Evolutionary conservation across 257 asterid species (phyloP).

Genomic region (Agastache rugosa): DNA sequence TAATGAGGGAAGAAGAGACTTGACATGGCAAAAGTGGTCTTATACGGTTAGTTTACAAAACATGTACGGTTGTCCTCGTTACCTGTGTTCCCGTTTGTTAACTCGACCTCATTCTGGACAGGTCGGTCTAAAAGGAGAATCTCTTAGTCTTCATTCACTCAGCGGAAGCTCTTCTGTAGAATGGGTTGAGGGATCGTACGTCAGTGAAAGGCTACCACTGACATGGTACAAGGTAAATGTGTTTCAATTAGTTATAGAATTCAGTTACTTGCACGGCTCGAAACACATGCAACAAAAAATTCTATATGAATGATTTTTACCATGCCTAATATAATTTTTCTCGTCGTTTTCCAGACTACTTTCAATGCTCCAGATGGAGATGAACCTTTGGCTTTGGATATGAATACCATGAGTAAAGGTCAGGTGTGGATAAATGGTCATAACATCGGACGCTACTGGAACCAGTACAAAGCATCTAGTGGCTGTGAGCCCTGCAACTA

Average conservation of each 20-base stretch:
- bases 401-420: constrained; percentile 94
- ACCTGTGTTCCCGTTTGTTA: constrained; percentile 4
- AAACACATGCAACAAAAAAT: neutral
- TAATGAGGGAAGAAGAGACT: constrained; percentile 84
- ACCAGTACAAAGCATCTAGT: constrained; percentile 80
- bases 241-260: neutral
- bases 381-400: constrained; percentile 91
- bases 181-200: constrained; percentile 75
- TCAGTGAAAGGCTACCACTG: constrained; percentile 77
- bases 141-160: constrained; percentile 86
- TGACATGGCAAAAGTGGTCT: constrained; percentile 99
- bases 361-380: constrained; percentile 85
- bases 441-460: constrained; percentile 89
- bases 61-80: constrained; percentile 10
- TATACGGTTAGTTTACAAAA: constrained; percentile 62
- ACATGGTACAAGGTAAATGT: constrained; percentile 89
- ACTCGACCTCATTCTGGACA: constrained; percentile 38
- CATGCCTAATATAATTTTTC: constrained; percentile 6
- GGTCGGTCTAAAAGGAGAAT: constrained; percentile 95
- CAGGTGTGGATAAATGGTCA: constrained; percentile 96
- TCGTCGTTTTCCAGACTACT: constrained; percentile 58
- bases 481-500: constrained; percentile 77
- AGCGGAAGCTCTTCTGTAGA: constrained; percentile 87
- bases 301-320: neutral
- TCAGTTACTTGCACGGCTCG: neutral